Base-by-base conservation (phyloP, 78 protist genomes). In the Mantamonas sphyraenae region DNA sequence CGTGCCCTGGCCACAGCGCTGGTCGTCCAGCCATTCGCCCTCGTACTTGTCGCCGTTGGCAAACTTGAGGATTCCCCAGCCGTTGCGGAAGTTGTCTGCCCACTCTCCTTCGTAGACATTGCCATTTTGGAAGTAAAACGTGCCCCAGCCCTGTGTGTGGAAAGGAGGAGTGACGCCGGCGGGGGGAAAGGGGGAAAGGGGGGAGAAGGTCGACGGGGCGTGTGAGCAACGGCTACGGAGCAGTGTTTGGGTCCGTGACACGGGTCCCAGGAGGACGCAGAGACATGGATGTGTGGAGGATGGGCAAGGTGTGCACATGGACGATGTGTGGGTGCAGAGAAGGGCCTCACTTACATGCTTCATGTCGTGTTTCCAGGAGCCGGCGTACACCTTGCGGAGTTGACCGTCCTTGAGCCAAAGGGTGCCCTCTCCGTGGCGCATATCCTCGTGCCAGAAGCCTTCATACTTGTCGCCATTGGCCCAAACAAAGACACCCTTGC, bases 21-120 rank as follows among this genome's bases (percentile, higher is more conserved):
- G 31, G 55, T 76, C 64, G 14, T 8, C 56, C 17, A 3, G 31
- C 80, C 80, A 76, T 40, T 7, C 28, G 42, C 80, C 80, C 28
- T 47, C 65, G 45, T 76, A 76, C 28, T 3, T n/a, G 40, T 67
- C 66, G 19, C 67, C 64, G 62, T 76, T 64, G n/a, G 2, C 26
- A 31, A 20, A 56, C 42, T 26, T 16, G 38, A 19, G 53, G 12
- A 47, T 47, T 16, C 53, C 53, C 53, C 53, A 47, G 12, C 53
- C 53, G 16, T 47, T 16, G 12, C 53, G 53, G 12, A 19, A 19
- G 28, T 16, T 16, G 16, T 12, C 53, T 16, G 12, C 16, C 53
- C 53, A 47, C 53, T 47, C 53, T 12, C 53, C 53, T 16, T 47
- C 53, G 53, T 47, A 47, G 12, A 47, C 16, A 16, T 47, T 16